Base-by-base conservation (phyloP, 306 rosid species). In the Quercus parvula region DNA sequence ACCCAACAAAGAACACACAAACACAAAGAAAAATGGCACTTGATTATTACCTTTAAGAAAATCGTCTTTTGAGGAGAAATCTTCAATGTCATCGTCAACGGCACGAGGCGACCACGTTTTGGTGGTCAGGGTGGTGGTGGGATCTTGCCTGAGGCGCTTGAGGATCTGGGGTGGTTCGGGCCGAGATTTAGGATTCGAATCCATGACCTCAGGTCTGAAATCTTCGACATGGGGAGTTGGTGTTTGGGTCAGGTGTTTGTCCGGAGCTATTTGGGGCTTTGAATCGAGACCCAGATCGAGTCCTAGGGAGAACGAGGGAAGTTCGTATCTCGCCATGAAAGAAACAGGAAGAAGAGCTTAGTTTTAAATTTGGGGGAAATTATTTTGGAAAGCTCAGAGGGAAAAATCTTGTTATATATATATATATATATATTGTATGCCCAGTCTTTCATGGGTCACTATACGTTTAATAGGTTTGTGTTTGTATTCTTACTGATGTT, bases 221-320 rank as follows among this genome's bases (percentile, higher is more conserved):
- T 33, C 79, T 57, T 22, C 63, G 9, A 71, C 87, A 1, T 52
- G 77, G 6, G 81, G 75, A 83, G 84, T 59, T 17, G 74, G 52
- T 4, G 62, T 28, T 5, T 33, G 67, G 74, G 20, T 6, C 30
- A 38, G 55, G 38, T 17, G 35, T 19, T 79, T 73, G 13, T 56
- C 68, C 2, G 33, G 19, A 28, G 79, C 70, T 30, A 57, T 18
- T 54, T 78, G 86, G 75, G 81, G 87, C 77, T 85, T 82, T 72
- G 77, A 75, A 56, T 88, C 91, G 79, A 83, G 76, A 64, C 56
- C 85, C 24, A 82, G 73, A 64, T 88, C 91, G 79, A 88, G 70
- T 25, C 91, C 89, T 25, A 88, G 89, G 55, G 91, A 88, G 86
- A 88, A 88, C 3, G 91, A 85, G 5, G 91, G 91, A 57, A 83